Base-by-base conservation (phyloP, 352 stramenopile genomes). In the Globisporangium paddicum region DNA sequence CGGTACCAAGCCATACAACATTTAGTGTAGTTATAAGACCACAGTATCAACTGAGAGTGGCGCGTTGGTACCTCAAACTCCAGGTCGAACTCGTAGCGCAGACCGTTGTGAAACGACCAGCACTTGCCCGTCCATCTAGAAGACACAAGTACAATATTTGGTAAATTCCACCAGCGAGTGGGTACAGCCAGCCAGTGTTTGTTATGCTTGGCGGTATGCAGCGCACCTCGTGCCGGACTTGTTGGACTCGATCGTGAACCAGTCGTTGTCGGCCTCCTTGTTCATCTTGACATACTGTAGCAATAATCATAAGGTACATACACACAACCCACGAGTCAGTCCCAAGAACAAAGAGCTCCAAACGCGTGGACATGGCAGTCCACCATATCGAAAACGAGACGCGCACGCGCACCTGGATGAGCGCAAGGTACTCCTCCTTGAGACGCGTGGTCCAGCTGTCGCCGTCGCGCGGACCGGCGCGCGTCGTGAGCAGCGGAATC, bases 241-340 rank as follows among this genome's bases (percentile, higher is more conserved):
- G 67, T 95, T 93, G 28, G 82, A 88, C 46, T 86, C 79, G 62
- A 96, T 94, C 34, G 79, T 90, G 62, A 96, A 96, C 87, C 87
- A 96, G 69, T 96, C 87, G 60, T 92, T 93, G 72, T 95, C 87
- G 19, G 79, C 79, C 54, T 86, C 87, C 64, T 96, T 96, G 75
- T 96, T 96, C 69, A 87, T 87, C 58, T 91, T 90, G 47, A 96
- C 85, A 67, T 92, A 93, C 73, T 92, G 47, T 14, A 45, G 10
- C 16, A 19, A 54, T 2, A 46, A 3, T 25, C 58, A 44, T 13
- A 37, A 30, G 40, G 35, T 16, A 19, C 25, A 25, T 34, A 8
- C 10, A 26, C 35, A 3, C 7, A 40, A 26, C 46, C 23, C n/a
- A 21, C 13, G 7, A n/a, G 21, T 57, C 16, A 57, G 21, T 57